Conservation (phyloP, 805 yeast genomes). For the Peterozyma xylosa region DNA sequence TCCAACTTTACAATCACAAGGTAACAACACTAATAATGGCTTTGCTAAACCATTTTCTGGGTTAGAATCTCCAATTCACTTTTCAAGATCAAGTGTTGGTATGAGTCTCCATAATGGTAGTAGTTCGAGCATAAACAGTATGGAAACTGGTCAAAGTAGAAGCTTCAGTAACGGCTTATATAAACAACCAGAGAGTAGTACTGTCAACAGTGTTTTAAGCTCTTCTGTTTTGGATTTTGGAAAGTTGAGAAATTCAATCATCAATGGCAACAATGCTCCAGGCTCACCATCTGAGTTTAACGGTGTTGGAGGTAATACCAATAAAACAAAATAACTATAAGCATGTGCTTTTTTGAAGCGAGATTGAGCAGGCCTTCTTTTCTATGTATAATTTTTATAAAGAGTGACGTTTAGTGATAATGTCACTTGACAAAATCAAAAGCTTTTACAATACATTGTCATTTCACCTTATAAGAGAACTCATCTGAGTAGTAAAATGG, state of each 20-base stretch:
- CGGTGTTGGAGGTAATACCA: too few relatives aligned
- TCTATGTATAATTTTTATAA: too few relatives aligned
- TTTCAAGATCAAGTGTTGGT: not conserved
- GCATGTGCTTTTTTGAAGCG: too few relatives aligned
- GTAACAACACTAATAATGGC: too few relatives aligned
- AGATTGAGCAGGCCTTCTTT: too few relatives aligned
- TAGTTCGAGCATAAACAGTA: constrained; percentile 6
- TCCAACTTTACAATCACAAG: not conserved
- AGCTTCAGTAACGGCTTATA: not conserved
- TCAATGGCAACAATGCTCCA: not conserved
- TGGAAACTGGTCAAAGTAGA: constrained; percentile 3
- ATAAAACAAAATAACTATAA: too few relatives aligned
- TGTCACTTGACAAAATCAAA: too few relatives aligned
- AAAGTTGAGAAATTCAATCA: constrained; percentile 7
- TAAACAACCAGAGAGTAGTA: not conserved
- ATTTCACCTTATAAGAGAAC: too few relatives aligned
- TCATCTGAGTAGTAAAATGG: too few relatives aligned
- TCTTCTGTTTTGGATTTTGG: constrained; percentile 4
- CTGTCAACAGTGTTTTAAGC: not conserved
- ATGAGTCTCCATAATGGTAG: not conserved
- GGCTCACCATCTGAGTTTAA: too few relatives aligned
- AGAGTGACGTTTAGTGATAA: too few relatives aligned
- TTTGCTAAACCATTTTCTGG: not conserved
- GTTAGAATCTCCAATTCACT: not conserved
- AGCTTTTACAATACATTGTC: too few relatives aligned